Evolutionary conservation across 176 grass and related monocot genomes (phyloP), one percentile per base, ranked within the genome.

Genomic region (Hordeum marinum): DNA sequence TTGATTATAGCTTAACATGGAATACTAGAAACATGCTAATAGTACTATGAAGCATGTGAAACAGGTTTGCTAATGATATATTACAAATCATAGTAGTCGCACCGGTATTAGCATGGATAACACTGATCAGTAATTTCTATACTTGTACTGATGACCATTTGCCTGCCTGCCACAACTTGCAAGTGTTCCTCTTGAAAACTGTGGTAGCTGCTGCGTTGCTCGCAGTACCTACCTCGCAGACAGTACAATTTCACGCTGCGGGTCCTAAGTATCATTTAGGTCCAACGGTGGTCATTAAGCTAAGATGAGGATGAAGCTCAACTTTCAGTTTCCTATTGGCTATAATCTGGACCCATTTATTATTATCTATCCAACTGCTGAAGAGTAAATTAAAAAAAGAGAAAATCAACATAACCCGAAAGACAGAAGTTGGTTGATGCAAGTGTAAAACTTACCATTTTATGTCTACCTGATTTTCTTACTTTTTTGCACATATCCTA

Each of bases 401-500:
- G 25, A 66, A 75, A 75, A 63, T 20, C 43, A 55, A 21, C 45
- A 84, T 43, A 83, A 20, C 54, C 63, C 60, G 4, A 75, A 15
- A 9, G 45, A 32, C 14, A 14, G 69, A 45, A 72, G 14, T 45
- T 72, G 39, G 69, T 71, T 42, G 36, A 71, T 71, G 10, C 39
- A 71, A 41, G 3, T 61, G 58, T 61, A 61, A 11, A 61, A 24
- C 58, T 13, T 29, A 14, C 21, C 37, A n/a, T 69, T 55, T 57
- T 68, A 11, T 82, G 59, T 14, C 14, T 73, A 25, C 67, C 68
- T 80, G 63, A 20, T 75, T 89, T 89, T 68, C 20, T 74, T 78
- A 80, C 50, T 11, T 35, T 89, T 68, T 79, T 52, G 4, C 13
- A 14, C 15, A 27, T 43, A 70, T 3, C 5, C 5, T 84, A 52